Conservation (phyloP, 2,329 filamentous ascomycete genomes). For the Cladosporium sp. region DNA sequence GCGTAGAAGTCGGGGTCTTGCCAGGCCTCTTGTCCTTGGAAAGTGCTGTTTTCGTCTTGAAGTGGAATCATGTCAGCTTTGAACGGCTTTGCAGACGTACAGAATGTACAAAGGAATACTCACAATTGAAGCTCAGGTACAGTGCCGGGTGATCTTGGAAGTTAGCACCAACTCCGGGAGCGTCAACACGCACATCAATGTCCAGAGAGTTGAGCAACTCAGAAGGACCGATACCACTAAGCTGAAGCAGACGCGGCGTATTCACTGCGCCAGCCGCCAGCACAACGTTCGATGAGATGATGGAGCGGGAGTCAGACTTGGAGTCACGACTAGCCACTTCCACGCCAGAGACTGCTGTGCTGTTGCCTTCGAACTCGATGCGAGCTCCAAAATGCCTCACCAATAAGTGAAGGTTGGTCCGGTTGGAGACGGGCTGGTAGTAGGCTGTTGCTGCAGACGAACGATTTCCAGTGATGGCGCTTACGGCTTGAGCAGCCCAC, state of each 20-base stretch:
- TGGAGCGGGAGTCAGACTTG: not conserved
- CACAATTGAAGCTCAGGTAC: constrained; percentile 4
- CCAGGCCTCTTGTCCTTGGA: not conserved
- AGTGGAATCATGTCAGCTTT: not conserved
- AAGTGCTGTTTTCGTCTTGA: not conserved
- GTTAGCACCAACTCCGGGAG: constrained; percentile 51
- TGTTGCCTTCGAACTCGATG: constrained; percentile 2
- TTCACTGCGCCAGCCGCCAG: constrained; percentile 55
- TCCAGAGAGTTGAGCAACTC: constrained; percentile 45
- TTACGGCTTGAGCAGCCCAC: constrained; percentile 3
- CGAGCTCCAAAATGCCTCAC: constrained; percentile 18
- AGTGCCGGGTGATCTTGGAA: constrained; percentile 37
- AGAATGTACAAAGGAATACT: not conserved
- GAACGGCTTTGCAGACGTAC: not conserved
- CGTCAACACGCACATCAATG: constrained; percentile 44
- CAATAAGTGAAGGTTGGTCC: constrained; percentile 28
- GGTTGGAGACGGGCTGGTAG: constrained; percentile 4
- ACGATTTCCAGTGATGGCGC: not conserved
- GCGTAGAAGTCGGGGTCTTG: constrained; percentile 12
- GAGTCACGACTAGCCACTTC: constrained; percentile 1
- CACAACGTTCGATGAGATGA: constrained; percentile 31
- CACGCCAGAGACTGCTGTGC: not conserved
- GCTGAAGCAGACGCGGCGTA: constrained; percentile 57
- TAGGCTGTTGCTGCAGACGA: constrained; percentile 35
- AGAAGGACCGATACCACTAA: constrained; percentile 56